Evolutionary conservation across 148 eudicot species (phyloP), one percentile per base, ranked within the genome.

Genomic region (Dianthus caryophyllus): DNA sequence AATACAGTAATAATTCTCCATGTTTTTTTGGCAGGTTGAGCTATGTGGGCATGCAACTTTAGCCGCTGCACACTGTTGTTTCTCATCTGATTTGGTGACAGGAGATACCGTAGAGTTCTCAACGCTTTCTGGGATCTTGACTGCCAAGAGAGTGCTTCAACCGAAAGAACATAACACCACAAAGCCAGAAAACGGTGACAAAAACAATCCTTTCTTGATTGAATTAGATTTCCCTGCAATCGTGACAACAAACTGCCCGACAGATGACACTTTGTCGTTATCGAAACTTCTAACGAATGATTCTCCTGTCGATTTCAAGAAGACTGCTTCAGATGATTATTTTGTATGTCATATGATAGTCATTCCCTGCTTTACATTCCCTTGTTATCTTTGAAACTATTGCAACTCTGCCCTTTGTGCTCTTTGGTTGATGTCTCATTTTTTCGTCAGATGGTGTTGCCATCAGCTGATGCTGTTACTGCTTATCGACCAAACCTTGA

Each of bases 41-140:
- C 80, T 92, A 17, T 92, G 97, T 73, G 97, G 97, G 21, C 97
- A 89, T 75, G 97, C 91, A 71, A 88, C 97, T 44, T 75, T 92
- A 74, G 97, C 97, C 38, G 90, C 97, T 48, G 71, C 97, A 9
- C 93, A 92, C 77, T 76, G 77, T 65, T 88, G 91, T 38, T 92
- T 88, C 62, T 47, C 84, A 17, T 77, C 83, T 52, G 86, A 77
- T 49, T 71, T 88, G 72, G 89, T 85, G 47, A 75, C 77, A 16
- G 73, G 78, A 4, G 66, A 80, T 49, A 57, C 56, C 11, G 71
- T 92, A 8, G 93, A 89, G 75, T 92, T 80, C 65, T 85, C 76
- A 18, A 92, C 97, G 6, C 84, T 78, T 2, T 88, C 97, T 11
- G 96, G 97, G 75, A 73, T 78, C 66, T 75, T 92, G 77, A 83